Conservation (phyloP, 805 yeast species). For the Kazachstania kunashirensis region DNA sequence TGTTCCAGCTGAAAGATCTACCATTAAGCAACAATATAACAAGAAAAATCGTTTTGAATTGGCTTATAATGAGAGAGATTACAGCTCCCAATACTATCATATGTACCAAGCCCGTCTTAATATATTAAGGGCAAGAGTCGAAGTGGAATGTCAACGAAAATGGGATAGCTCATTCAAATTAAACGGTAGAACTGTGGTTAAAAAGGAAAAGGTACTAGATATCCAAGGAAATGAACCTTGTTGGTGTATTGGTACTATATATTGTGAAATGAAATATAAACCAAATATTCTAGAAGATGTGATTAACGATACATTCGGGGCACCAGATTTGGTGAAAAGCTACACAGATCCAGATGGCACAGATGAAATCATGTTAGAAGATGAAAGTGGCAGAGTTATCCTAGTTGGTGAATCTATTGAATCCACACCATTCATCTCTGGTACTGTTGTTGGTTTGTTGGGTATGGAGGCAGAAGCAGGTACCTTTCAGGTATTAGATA, state of each 20-base stretch:
- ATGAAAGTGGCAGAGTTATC: constrained; percentile 80
- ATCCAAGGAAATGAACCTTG: constrained; percentile 38
- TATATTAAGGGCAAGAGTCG: constrained; percentile 38
- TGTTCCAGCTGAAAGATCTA: constrained; percentile 9
- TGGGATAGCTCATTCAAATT: constrained; percentile 46
- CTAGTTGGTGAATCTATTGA: constrained; percentile 54
- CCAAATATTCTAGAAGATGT: constrained; percentile 81
- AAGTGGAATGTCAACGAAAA: constrained; percentile 37
- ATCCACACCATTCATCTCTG: constrained; percentile 64
- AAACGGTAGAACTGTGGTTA: constrained; percentile 30
- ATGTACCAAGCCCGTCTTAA: constrained; percentile 47
- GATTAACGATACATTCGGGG: constrained; percentile 40
- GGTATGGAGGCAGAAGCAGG: constrained; percentile 85
- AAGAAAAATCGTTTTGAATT: constrained; percentile 18
- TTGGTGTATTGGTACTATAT: constrained; percentile 83
- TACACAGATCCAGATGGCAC: constrained; percentile 45
- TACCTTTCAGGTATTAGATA: constrained; percentile 71
- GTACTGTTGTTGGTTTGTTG: constrained; percentile 73
- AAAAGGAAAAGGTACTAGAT: constrained; percentile 36
- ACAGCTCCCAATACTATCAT: constrained; percentile 48
- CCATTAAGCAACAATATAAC: constrained; percentile 10
- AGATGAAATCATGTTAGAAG: constrained; percentile 71
- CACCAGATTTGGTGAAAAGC: constrained; percentile 33
- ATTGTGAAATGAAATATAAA: constrained; percentile 73
- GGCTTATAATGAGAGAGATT: constrained; percentile 32